phyloP scores from a whole-genome alignment of 257 asterid genomes.

The Nicotiana knightiana region DNA sequence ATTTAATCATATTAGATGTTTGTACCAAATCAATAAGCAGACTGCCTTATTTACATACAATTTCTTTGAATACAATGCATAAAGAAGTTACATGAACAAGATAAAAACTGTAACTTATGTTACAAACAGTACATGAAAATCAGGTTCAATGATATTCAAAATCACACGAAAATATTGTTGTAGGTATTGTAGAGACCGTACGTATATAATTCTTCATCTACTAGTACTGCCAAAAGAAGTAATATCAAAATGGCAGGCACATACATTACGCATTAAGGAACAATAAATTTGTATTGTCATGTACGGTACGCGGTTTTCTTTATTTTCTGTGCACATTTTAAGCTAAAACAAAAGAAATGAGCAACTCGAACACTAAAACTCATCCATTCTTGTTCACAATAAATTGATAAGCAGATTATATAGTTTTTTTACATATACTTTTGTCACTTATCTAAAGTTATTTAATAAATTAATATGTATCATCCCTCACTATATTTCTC shows the following conservation, averaged over 20 bases:
- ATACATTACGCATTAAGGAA: background rate
- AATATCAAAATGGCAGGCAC: background rate
- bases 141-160: too few relatives aligned
- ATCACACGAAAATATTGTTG: too few relatives aligned
- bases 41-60: background rate
- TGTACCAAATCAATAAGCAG: background rate
- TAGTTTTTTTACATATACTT: background rate
- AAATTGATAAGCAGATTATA: background rate
- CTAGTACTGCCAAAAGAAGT: background rate
- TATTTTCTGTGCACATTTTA: background rate
- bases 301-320: background rate
- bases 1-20: background rate
- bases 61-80: background rate
- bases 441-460: background rate
- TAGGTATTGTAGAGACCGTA: too few relatives aligned
- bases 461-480: background rate
- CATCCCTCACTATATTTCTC: background rate
- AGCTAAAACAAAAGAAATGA: background rate
- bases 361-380: background rate
- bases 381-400: background rate
- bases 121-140: too few relatives aligned
- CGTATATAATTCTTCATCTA: too few relatives aligned
- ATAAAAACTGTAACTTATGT: too few relatives aligned
- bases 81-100: background rate
- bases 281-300: background rate